phyloP scores from a whole-genome alignment of 257 asterid species.

The Solanum acaule region DNA sequence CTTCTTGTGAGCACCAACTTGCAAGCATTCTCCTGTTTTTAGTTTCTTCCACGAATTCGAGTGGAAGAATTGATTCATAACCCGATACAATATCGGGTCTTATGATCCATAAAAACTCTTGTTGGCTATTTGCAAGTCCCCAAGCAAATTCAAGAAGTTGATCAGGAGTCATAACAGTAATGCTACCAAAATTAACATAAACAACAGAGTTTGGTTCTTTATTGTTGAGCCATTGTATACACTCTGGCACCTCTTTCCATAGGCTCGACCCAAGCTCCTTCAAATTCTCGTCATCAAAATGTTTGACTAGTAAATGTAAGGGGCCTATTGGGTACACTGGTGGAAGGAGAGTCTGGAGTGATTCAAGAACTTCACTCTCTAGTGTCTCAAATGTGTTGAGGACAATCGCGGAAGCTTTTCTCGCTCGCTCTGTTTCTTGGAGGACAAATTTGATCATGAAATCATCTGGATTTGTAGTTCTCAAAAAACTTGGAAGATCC shows the following conservation, averaged over 20 bases:
- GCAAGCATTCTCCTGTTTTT: neutral
- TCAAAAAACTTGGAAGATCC: constrained; percentile 1
- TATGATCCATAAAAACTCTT: neutral
- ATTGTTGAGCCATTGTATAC: neutral
- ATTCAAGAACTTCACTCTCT: neutral
- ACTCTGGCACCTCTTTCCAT: neutral
- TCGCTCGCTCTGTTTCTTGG: neutral
- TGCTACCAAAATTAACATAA: neutral
- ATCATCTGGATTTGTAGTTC: constrained; percentile 9
- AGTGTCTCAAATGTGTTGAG: neutral
- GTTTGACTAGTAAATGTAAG: neutral
- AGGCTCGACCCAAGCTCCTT: neutral
- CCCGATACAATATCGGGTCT: neutral
- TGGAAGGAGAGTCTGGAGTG: neutral
- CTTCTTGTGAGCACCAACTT: neutral
- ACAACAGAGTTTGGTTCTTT: neutral
- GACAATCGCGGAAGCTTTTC: neutral
- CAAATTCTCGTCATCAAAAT: neutral
- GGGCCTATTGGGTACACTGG: neutral
- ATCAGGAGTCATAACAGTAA: neutral
- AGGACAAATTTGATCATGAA: neutral
- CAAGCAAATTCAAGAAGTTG: neutral
- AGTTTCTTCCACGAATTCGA: neutral
- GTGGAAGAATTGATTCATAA: neutral
- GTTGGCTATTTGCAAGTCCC: neutral